Conservation (phyloP, 495 filamentous ascomycete genomes). For the Darksidea phi region DNA sequence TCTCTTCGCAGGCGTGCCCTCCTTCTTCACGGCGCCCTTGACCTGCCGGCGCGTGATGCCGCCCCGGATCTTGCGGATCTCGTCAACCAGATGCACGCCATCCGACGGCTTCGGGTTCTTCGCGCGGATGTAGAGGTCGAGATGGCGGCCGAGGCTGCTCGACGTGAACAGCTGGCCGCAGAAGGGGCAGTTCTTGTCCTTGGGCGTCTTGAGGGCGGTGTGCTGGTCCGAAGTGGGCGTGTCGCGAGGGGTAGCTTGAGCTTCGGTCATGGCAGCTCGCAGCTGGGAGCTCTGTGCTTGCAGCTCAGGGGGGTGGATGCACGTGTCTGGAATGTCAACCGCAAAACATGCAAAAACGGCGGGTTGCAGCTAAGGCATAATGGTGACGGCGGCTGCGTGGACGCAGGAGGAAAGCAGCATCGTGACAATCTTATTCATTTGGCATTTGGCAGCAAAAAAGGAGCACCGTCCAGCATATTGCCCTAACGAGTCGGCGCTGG, state of each 20-base stretch:
- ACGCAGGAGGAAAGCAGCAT: conserved; percentile 11
- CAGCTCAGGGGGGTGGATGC: not conserved
- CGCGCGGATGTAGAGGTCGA: conserved; percentile 84
- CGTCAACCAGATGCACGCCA: conserved; percentile 82
- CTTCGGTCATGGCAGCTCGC: conserved; percentile 11
- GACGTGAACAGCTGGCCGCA: conserved; percentile 85
- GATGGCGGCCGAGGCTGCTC: conserved; percentile 86
- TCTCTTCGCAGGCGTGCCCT: conserved; percentile 15
- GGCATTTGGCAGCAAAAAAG: not conserved
- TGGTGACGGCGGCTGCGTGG: conserved; percentile 14
- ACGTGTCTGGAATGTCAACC: conserved; percentile 10
- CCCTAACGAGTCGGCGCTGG: conserved; percentile 9
- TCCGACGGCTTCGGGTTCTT: conserved; percentile 82
- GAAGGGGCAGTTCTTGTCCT: conserved; percentile 83
- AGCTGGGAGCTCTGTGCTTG: not conserved
- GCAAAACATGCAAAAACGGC: not conserved
- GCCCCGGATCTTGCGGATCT: conserved; percentile 76
- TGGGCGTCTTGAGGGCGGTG: conserved; percentile 51
- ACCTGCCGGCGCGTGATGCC: conserved; percentile 76
- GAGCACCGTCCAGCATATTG: conserved; percentile 12
- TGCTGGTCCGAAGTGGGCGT: conserved; percentile 41
- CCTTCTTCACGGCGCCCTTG: conserved; percentile 59
- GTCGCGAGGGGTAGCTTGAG: conserved; percentile 52
- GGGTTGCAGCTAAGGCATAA: conserved; percentile 26
- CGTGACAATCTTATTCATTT: not conserved